phyloP scores from a whole-genome alignment of 2,329 filamentous ascomycete genomes.

The Claviceps maximensis region DNA sequence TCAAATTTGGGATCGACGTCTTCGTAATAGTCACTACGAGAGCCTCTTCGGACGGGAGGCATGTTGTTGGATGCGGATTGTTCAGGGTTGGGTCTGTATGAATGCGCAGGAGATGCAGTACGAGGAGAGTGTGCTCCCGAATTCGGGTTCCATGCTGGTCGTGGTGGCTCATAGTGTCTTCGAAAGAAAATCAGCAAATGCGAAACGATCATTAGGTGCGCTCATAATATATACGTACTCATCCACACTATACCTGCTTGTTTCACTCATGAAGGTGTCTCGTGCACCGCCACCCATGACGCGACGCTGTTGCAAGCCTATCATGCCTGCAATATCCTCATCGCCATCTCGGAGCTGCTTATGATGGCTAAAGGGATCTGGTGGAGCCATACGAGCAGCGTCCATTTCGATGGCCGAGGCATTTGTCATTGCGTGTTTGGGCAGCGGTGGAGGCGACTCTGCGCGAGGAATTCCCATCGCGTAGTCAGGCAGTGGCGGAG shows the following conservation, averaged over 20 bases:
- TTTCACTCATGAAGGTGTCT: conserved; percentile 47
- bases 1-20: conserved; percentile 78
- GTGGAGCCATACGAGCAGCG: conserved; percentile 37
- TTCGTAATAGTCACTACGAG: conserved; percentile 61
- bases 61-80: conserved; percentile 22
- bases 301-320: conserved; percentile 50
- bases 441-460: conserved; percentile 50
- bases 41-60: conserved; percentile 18
- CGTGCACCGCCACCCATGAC: conserved; percentile 19
- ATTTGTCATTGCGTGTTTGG: conserved; percentile 31
- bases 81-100: conserved; percentile 21
- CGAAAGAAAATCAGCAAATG: not conserved
- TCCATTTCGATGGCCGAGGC: conserved; percentile 74
- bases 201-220: not conserved
- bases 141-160: conserved; percentile 41
- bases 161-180: conserved; percentile 41
- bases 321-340: conserved; percentile 60
- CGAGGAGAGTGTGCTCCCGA: conserved; percentile 30
- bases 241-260: conserved; percentile 59
- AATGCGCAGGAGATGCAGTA: conserved; percentile 31
- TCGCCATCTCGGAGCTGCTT: conserved; percentile 48
- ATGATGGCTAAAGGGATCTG: conserved; percentile 30
- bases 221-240: conserved; percentile 36
- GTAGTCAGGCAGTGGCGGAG: conserved; percentile 43
- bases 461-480: conserved; percentile 37